Evolutionary conservation across 2,329 filamentous ascomycete genomes (phyloP), one percentile per base, ranked within the genome.

Genomic region (Diaporthe ilicicola): DNA sequence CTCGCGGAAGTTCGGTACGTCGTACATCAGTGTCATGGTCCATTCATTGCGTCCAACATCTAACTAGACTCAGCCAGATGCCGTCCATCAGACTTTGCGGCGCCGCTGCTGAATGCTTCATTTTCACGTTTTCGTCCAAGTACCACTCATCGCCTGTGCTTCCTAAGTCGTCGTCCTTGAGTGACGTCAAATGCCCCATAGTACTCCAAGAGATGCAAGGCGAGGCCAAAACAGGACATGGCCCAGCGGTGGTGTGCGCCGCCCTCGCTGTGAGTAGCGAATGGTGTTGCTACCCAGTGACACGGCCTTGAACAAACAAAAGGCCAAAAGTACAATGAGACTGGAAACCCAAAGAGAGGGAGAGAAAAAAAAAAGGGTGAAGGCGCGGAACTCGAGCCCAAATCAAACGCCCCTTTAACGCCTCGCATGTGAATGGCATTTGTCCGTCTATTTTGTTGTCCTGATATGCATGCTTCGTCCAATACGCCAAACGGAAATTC

Each of bases 371-470:
- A 32, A 12, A 59, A 56, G 7, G 2, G n/a, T 37, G 19, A 56
- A 22, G 1, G 12, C 24, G 44, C 32, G 6, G 15, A 51, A 15
- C 17, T 19, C 22, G 13, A 17, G 10, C 22, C 56, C 56, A 4
- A 10, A 34, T 34, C 5, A 22, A 34, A 46, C 27, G 34, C 39
- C 39, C 68, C 48, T 24, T 50, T 39, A 69, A 72, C 70, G 70
- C 70, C 70, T 62, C 46, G 61, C 61, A 62, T 46, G 44, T 48
- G 51, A 64, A 59, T 32, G 37, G 39, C 44, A 39, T 44, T 54
- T 42, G 34, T 51, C 44, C 59, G 27, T 72, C 61, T 72, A 72
- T 72, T 62, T 72, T 72, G 53, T 64, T 61, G 53, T 56, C 59
- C 67, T 46, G 39, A 29, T 54, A 66, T 70, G 70, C 61, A 67